These are phyloP conservation scores for Elongisporangium anandrum DNA, from an alignment of 352 stramenopile species.

Conservation along the genomic window DNA sequence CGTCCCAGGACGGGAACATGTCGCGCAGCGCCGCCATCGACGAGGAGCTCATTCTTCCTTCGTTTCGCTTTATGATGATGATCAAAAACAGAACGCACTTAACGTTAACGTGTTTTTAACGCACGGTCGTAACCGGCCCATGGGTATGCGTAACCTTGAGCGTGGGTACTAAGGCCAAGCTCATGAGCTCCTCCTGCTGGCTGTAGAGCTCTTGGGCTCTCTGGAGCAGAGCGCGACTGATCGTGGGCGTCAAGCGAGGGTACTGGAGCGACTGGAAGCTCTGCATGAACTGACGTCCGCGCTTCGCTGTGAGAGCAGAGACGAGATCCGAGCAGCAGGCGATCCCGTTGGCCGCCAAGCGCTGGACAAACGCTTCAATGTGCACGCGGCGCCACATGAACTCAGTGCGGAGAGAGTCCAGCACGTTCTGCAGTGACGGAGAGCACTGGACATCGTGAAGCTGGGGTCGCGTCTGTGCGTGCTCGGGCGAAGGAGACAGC, in stretches of 20 bases:
- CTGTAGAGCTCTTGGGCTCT: slow-evolving; percentile 4
- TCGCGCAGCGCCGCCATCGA: slow-evolving; percentile 51
- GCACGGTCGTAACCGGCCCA: background rate
- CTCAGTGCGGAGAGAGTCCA: slow-evolving; percentile 28
- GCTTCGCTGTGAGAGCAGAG: slow-evolving; percentile 11
- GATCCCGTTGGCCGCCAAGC: slow-evolving; percentile 32
- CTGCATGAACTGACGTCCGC: slow-evolving; percentile 37
- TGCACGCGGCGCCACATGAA: slow-evolving; percentile 40
- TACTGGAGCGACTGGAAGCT: slow-evolving; percentile 40
- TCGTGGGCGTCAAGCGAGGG: slow-evolving; percentile 41
- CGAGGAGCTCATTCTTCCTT: slow-evolving; percentile 2
- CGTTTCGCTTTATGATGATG: slow-evolving; percentile 6
- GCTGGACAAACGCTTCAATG: slow-evolving; percentile 24
- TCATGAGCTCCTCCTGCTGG: background rate
- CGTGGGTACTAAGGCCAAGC: background rate
- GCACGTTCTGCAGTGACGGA: slow-evolving; percentile 13
- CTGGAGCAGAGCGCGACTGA: slow-evolving; percentile 25
- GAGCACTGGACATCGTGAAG: slow-evolving; percentile 24
- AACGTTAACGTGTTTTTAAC: too few relatives aligned
- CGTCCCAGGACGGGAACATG: slow-evolving; percentile 80
- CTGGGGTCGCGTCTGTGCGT: background rate
- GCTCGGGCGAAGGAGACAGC: background rate
- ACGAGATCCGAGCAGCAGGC: slow-evolving; percentile 39
- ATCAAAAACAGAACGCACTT: too few relatives aligned
- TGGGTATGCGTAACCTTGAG: background rate